These are phyloP conservation scores for Calonectria fujianensis DNA, from an alignment of 2,329 filamentous ascomycete genomes.

Conservation along the genomic window DNA sequence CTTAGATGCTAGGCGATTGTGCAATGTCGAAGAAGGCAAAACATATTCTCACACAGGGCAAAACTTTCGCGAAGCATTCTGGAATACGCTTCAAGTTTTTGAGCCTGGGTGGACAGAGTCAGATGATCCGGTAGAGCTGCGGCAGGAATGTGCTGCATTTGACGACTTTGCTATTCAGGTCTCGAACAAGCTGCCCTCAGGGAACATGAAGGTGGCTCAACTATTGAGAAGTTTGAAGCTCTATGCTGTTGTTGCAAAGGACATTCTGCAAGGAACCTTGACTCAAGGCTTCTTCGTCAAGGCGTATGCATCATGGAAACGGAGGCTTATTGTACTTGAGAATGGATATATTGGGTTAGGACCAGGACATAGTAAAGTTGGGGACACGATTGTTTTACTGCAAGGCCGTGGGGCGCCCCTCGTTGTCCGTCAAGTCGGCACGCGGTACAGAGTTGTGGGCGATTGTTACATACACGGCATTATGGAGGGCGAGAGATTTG, in stretches of 20 bases:
- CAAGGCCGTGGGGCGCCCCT: neutral
- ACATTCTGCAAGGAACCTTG: neutral
- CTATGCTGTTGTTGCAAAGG: neutral
- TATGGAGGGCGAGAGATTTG: neutral
- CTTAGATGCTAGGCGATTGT: neutral
- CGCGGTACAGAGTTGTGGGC: neutral
- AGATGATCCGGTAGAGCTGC: neutral
- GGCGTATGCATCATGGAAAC: neutral
- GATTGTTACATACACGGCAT: neutral
- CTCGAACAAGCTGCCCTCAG: neutral
- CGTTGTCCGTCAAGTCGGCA: neutral
- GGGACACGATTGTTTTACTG: neutral
- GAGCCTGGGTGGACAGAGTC: neutral
- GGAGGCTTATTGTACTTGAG: neutral
- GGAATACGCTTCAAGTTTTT: constrained; percentile 1
- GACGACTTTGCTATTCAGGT: neutral
- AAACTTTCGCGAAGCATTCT: neutral
- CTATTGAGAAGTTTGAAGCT: neutral
- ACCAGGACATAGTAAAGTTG: neutral
- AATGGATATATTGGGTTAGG: constrained; percentile 7
- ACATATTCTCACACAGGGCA: neutral
- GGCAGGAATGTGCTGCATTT: neutral
- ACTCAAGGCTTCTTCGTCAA: neutral
- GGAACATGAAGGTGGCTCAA: neutral
- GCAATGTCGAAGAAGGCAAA: neutral